Base-by-base conservation (phyloP, 2,329 filamentous ascomycete species). In the Cladorrhinum sp. region DNA sequence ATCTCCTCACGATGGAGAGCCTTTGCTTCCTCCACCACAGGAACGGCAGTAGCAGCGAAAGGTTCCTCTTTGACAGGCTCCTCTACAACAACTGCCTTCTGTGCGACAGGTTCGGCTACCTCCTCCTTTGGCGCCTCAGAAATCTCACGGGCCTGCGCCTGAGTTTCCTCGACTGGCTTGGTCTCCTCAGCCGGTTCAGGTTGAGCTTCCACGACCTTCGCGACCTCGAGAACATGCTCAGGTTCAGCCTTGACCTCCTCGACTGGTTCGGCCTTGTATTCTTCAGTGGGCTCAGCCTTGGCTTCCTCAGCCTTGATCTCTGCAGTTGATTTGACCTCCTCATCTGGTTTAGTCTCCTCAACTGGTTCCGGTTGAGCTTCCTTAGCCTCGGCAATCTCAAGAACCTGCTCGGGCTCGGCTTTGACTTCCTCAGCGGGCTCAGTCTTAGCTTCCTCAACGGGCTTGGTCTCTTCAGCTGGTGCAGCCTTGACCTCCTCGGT, bases 1-100 rank as follows among this genome's bases (percentile, higher is more conserved):
- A 36, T n/a, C 22, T 60, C 57, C 18, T 12, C 72, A 18, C 78
- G 77, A 20, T 54, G 36, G 22, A 7, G 38, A 22, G n/a, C 53
- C 54, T 62, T 63, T 9, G 50, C 18, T n/a, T 53, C 54, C 36
- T 53, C 58, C 5, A 57, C n/a, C 16, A 38, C 50, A 36, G 45
- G 36, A 27, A 54, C 51, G 4, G 48, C 23, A 16, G 50, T 29
- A 10, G 27, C 29, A 27, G 18, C 25, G 7, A 32, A 25, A 22
- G 58, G 49, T 25, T 57, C 49, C 41, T 20, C 7, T 45, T 22
- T 22, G 25, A 27, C 12, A n/a, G 52, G 29, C 32, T 54, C 52
- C n/a, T 25, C 29, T 32, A 32, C 6, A 13, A 7, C 7, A 13
- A 32, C 13, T 6, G 29, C 29, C 6, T 32, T 32, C 7, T 32